Evolutionary conservation across 805 yeast species (phyloP), one percentile per base, ranked within the genome.

Genomic region (Cyberlindnera amylophila): DNA sequence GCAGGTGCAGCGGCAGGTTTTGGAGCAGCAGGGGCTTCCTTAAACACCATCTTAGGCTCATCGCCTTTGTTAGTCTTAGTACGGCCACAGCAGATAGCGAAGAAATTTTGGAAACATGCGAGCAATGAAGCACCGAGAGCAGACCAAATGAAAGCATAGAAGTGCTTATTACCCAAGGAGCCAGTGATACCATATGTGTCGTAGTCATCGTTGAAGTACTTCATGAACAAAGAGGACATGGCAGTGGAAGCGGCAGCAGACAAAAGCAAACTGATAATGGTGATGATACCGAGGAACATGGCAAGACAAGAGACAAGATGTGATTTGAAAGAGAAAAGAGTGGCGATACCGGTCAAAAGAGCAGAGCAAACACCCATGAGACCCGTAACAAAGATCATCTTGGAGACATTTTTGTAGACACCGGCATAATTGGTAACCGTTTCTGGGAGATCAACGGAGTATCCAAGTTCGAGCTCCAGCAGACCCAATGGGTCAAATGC

Each of bases 131-230:
- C 77, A 13, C 61, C 81, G 3, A 71, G 74, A 1, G 81, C 71
- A 12, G 77, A 78, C 93, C 91, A 86, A 8, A 78, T 64, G 35
- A 81, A 62, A 3, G 79, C 88, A 40, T 77, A 72, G 51, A 74
- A 82, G 38, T 53, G 43, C 30, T 64, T 61, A 15, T 65, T 63
- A 27, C 77, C 74, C 38, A 86, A 54, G 29, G 59, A 57, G 2
- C 86, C 75, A 30, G 62, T 58, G 36, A 82, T 70, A 13, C 95
- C 95, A 52, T 68, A 79, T 3, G 59, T 58, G 2, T 54, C 58
- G 11, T 63, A 62, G 27, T 66, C 64, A 27, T 76, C 63, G 52
- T 82, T 77, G 65, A 86, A 69, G 41, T 73, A 66, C 11, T 66
- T 62, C 45, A 72, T 63, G 46, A 81, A 69, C 42, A 69, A 69